Evolutionary conservation across 2,329 filamentous ascomycete species (phyloP), one percentile per base, ranked within the genome.

Genomic region (Neospermospora avenae): DNA sequence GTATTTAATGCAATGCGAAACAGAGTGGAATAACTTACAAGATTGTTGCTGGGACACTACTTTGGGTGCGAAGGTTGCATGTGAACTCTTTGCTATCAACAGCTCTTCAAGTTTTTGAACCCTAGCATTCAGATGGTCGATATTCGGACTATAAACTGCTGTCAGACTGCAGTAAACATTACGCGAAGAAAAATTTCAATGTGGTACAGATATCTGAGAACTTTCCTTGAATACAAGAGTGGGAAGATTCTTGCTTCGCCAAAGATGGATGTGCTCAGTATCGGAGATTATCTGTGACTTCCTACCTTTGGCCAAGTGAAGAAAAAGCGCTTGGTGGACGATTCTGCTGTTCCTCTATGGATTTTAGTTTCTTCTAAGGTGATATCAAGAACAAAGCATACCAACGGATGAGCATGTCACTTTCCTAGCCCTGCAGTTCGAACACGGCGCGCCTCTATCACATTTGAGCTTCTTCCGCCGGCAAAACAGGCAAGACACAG

Each of bases 401-500:
- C 54, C 54, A n/a, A 28, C 53, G 22, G 49, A 53, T 4, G 63
- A 56, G 46, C 53, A 59, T 54, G 42, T 54, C 7, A 62, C n/a
- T 16, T 62, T 62, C 34, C 60, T 55, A 8, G 60, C 66, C n/a
- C 55, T 49, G 46, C 67, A 69, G 56, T 70, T 70, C 10, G 66
- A 66, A 42, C 68, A 70, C n/a, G 68, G 68, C 24, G 57, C 55
- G 24, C 42, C 56, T 5, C 68, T 62, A 55, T 69, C 68, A 54
- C 68, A 69, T 55, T 68, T 64, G n/a, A 60, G 41, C 39, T 69
- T 69, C 57, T 65, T 70, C 6, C 57, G 57, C 3, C 68, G 59
- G 41, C 67, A 69, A 22, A 69, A 66, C 31, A 64, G 31, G 35
- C 68, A 69, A 24, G 68, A 69, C 10, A 69, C 66, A 11, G 67